Evolutionary conservation across 371 early-diverging fungal species (phyloP), one percentile per base, ranked within the genome.

Genomic region (Synchytrium microbalum): DNA sequence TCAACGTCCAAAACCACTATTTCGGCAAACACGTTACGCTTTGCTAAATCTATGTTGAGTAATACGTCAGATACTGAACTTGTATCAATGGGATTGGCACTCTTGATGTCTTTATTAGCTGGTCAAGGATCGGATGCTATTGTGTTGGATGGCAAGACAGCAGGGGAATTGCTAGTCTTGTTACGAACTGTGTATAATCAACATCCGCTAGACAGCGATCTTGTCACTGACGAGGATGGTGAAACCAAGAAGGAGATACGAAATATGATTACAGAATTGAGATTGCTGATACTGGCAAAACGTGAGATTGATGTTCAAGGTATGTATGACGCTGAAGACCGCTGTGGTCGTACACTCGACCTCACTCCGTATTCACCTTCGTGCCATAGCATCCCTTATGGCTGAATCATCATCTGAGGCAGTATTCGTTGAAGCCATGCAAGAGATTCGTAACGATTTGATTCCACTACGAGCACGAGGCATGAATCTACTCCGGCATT

Each of bases 401-500:
- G n/a, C 23, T 23, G 23, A 2, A 23, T 53, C 23, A 67, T 70
- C 62, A 61, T 87, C 81, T 10, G 73, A 76, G 64, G 74, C 79
- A 62, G 79, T 81, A 52, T 88, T 89, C 65, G 77, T 75, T 8
- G 82, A 84, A 19, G 91, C 93, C 0, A 72, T 95, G 79, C 83
- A 86, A 26, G 90, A 91, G 14, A 71, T 92, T 0, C 83, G 82
- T 58, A 88, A 89, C 66, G 84, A 85, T 13, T 70, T 95, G 29
- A 72, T 93, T 26, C 95, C 95, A 0, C 86, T 95, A 1, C 83
- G 88, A 23, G 95, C 94, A 1, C 89, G 90, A 60, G 95, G 95
- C 1, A 84, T 93, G 61, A 82, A 82, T 8, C 83, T 86, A 62
- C 68, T 95, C 58, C 83, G 87, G 31, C 84, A 88, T 62, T 78